Base-by-base conservation (phyloP, 192 early-diverging fungal species). In the Backusella liffmaniae region DNA sequence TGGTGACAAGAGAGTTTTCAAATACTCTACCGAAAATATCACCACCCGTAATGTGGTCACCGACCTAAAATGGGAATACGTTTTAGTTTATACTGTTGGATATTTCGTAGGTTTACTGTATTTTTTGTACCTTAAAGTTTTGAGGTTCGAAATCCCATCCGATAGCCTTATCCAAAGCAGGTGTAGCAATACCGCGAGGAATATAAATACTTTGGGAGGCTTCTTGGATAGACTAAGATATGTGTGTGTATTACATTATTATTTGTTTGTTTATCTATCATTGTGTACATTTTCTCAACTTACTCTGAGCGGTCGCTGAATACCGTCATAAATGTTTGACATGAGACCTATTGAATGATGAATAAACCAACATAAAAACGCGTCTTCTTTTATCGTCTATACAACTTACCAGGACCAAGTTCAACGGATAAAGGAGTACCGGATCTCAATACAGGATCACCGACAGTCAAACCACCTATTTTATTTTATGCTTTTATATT, bases 381-480 rank as follows among this genome's bases (percentile, higher is more conserved):
- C 39, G 46, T 72, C 21, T 13, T 32, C 34, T 18, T 42, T 18
- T 21, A 18, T 29, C 26, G 6, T 46, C 21, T 18, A 2, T 46
- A n/a, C 73, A 81, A 81, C 44, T 84, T 90, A 86, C 97, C 98
- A 77, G 98, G 98, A 12, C 98, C 98, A 44, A 99, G 90, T 84
- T 99, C 98, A 66, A 98, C 97, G 1, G 97, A 99, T 72, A 99
- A 86, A 34, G 98, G 98, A 84, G 98, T 97, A 75, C 98, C 97
- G 46, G 98, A 97, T 83, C 92, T 91, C 34, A 99, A 90, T 39
- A 99, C 98, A 7, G 98, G 98, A 88, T 99, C 98, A 49, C 98
- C 98, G 66, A 99, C 97, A 29, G 96, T 98, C 73, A 99, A 86
- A 74, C 98, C 98, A 44, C 96, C 96, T 95, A 74, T 34, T 69